Evolutionary conservation across 345 rosid genomes (phyloP), one percentile per base, ranked within the genome.

Genomic region (Draba incana): DNA sequence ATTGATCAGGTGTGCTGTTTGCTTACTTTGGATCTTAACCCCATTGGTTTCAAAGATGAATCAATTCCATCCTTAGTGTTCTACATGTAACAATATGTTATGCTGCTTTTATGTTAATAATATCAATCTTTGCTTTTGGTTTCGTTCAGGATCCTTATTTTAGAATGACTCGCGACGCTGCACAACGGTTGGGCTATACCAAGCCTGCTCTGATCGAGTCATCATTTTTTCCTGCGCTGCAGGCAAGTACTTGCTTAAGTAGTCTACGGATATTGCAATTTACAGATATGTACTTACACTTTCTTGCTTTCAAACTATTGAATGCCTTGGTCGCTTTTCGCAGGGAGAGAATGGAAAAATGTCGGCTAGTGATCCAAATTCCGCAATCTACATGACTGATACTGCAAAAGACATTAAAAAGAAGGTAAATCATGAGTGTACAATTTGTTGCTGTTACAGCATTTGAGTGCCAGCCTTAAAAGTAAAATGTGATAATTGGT

Each of bases 341-440:
- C 92, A 91, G 97, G 98, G 97, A 49, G 96, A 93, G 67, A 83
- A 84, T 5, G 95, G 96, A 50, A 93, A 93, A 81, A 91, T 93
- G 98, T 90, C 97, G 9, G 97, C 98, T 39, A 91, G 95, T 80
- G 96, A 93, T 81, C 89, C 97, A 54, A 88, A 87, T 79, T 93
- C 97, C 12, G 97, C 97, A 31, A 86, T 93, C 71, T 90, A 90
- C 68, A 95, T 93, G 71, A 91, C 92, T 61, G 97, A 93, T 79
- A 81, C 94, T 11, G 85, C 84, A 3, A 87, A 91, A 70, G 86
- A 82, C 49, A 93, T 93, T 13, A 83, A 82, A 66, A 75, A 83
- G 80, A 93, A 93, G 97, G 98, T 90, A 52, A 45, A 2, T 24
- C 10, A 8, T 61, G 69, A 20, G 20, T 20, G 20, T 20, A n/a